phyloP scores from a whole-genome alignment of 495 filamentous ascomycete genomes.

The Xylaria curta region DNA sequence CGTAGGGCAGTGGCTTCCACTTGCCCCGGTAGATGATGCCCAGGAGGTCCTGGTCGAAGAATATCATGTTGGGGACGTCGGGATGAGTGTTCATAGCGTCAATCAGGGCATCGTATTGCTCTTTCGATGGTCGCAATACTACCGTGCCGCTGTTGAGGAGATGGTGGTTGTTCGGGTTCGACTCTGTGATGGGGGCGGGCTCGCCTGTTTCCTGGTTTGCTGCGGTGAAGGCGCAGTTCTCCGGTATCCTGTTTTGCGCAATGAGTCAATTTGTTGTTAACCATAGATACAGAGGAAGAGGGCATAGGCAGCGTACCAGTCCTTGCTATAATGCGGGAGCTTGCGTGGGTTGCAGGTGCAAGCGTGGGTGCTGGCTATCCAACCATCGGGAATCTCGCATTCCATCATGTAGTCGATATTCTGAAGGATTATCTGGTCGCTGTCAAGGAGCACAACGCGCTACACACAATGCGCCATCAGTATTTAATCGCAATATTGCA shows the following conservation, averaged over 20 bases:
- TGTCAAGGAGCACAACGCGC: conserved; percentile 50
- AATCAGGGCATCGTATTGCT: conserved; percentile 43
- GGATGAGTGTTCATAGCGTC: conserved; percentile 51
- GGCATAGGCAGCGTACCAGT: conserved; percentile 30
- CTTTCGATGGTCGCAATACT: conserved; percentile 41
- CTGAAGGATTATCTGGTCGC: conserved; percentile 47
- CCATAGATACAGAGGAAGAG: neutral
- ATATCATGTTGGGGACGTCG: conserved; percentile 48
- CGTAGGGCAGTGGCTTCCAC: conserved; percentile 48
- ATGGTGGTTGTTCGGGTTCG: conserved; percentile 45
- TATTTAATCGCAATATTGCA: neutral
- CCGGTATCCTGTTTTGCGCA: conserved; percentile 36
- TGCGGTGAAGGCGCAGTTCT: conserved; percentile 49
- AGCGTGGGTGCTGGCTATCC: conserved; percentile 45
- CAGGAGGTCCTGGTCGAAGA: conserved; percentile 50
- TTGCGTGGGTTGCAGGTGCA: conserved; percentile 50
- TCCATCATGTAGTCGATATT: conserved; percentile 53
- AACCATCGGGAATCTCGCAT: conserved; percentile 41
- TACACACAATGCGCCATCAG: conserved; percentile 26
- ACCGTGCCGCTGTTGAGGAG: conserved; percentile 51
- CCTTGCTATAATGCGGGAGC: conserved; percentile 47
- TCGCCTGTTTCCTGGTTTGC: conserved; percentile 44
- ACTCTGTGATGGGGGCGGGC: conserved; percentile 42
- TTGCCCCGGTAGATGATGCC: conserved; percentile 45
- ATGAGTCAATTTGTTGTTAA: neutral